phyloP scores from a whole-genome alignment of 257 asterid genomes.

The Solanum rostratum region DNA sequence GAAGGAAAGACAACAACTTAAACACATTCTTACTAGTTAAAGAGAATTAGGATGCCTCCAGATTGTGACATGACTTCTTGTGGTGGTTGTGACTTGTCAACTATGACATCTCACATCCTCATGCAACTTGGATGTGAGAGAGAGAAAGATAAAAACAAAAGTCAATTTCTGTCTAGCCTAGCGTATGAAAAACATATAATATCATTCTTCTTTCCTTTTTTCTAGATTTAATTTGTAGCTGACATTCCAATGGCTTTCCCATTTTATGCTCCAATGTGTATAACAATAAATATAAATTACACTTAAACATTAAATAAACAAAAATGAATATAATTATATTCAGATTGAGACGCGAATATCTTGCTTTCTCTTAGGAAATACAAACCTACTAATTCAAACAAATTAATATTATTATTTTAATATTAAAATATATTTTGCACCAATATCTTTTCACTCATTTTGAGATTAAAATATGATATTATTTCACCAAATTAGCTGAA shows the following conservation, averaged over 20 bases:
- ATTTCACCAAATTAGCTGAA: too few relatives aligned
- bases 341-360: too few relatives aligned
- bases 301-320: too few relatives aligned
- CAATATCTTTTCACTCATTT: too few relatives aligned
- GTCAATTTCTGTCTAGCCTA: background rate
- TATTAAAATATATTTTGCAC: too few relatives aligned
- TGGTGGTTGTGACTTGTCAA: background rate
- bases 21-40: background rate
- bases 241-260: background rate
- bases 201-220: background rate
- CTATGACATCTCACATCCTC: slow-evolving; percentile 11
- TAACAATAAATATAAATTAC: too few relatives aligned
- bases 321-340: too few relatives aligned
- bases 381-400: too few relatives aligned
- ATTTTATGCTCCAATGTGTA: background rate
- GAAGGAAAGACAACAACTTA: background rate
- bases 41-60: slow-evolving; percentile 28
- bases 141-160: background rate
- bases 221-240: background rate
- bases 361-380: too few relatives aligned
- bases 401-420: too few relatives aligned
- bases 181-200: background rate
- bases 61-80: slow-evolving; percentile 22
- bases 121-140: slow-evolving; percentile 2
- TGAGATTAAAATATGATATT: too few relatives aligned